Base-by-base conservation (phyloP, 208 protist species). In the Herpetomonas samuelpessoai region DNA sequence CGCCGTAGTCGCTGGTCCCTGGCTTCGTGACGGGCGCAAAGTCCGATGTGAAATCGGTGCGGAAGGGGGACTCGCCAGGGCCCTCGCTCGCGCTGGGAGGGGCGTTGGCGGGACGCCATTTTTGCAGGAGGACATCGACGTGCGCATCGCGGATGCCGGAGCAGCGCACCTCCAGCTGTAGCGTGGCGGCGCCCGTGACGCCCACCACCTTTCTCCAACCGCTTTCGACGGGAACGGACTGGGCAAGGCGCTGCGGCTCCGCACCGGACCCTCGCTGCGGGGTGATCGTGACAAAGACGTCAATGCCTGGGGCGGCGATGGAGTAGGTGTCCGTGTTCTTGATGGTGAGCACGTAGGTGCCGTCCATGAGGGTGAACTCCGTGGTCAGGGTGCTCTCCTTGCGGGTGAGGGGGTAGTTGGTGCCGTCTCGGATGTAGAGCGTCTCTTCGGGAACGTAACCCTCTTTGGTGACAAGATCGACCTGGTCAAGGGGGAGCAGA, bases 311-410 rank as follows among this genome's bases (percentile, higher is more conserved):
- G 3, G 83, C 74, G 0, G 85, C 85, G 2, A 95, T 57, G 50
- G 72, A 67, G 71, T 92, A 95, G 57, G 81, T 61, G 56, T 95
- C 88, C 10, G 67, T 61, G 71, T 92, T 91, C 54, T 83, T 86
- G 29, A 95, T 65, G 2, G 57, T 65, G 12, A 92, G 57, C 22
- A 89, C 49, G 66, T 92, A 95, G 1, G 85, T 85, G 39, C 88
- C 88, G 41, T 77, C 77, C 6, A 21, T 49, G 14, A 92, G 58
- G 16, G 44, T 76, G 41, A 82, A 76, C 57, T 77, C 74, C 28
- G 76, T 62, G 3, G 55, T 25, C n/a, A 88, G 69, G 0, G 57
- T 22, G 25, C 61, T 73, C 39, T 81, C 74, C 62, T 81, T 88
- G 22, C 74, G 54, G 2, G 65, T 81, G 7, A 91, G 49, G 2